Conservation (phyloP, 345 rosid genomes). For the Rubroshorea leprosula region DNA sequence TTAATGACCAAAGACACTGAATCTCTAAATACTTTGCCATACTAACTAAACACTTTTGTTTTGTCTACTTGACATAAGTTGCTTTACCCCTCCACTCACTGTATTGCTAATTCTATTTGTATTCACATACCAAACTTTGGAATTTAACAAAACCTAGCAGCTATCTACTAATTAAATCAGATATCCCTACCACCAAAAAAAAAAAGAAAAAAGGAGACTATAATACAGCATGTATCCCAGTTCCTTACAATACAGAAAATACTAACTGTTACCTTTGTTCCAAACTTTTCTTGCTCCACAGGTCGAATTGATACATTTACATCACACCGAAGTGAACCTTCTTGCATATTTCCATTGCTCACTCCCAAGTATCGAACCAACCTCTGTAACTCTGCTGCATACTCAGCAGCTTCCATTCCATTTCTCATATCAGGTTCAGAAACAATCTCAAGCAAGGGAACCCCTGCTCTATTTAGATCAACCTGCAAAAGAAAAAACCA, state of each 20-base stretch:
- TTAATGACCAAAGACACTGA: no score
- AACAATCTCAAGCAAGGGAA: conserved; percentile 92
- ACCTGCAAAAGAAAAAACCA: conserved; percentile 42
- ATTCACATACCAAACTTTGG: conserved; percentile 5
- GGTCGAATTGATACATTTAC: conserved; percentile 96
- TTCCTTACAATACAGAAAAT: not conserved
- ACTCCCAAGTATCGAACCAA: conserved; percentile 77
- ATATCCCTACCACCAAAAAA: not conserved
- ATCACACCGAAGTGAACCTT: conserved; percentile 94
- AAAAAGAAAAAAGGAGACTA: no score
- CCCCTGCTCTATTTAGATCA: conserved; percentile 94
- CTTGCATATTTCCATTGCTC: conserved; percentile 92
- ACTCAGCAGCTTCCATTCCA: conserved; percentile 84
- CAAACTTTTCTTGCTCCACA: conserved; percentile 64
- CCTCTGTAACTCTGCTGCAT: conserved; percentile 79
- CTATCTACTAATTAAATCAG: not conserved
- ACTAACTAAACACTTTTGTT: no score
- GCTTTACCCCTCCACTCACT: no score
- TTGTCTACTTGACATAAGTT: no score
- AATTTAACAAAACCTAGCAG: not conserved
- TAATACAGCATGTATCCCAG: not conserved
- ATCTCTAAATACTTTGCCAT: no score
- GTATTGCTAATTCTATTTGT: no score
- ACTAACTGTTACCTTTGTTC: conserved; percentile 61
- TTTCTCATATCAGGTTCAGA: conserved; percentile 98